Evolutionary conservation across 306 rosid genomes (phyloP), one percentile per base, ranked within the genome.

Genomic region (Cucumis melo): DNA sequence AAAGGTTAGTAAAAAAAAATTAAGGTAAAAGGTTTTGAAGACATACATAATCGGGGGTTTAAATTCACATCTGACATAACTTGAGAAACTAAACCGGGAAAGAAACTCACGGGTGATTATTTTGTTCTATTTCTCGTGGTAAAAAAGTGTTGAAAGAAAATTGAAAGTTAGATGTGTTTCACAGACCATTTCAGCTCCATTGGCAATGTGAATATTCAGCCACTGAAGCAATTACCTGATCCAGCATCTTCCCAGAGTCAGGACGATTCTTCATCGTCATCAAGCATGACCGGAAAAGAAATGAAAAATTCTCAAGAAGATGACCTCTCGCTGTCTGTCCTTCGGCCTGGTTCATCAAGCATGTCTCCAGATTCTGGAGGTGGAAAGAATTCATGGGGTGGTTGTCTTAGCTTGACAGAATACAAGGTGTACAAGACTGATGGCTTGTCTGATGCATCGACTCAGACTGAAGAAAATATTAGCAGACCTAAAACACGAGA

Each of bases 371-470:
- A 83, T 75, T 87, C 93, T 70, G 80, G 85, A 74, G 82, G 56
- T 6, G 91, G 87, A 65, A 89, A 89, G 75, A 81, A 70, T 81
- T 83, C 80, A 7, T 87, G 84, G 88, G 85, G 87, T 20, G 83
- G 86, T 83, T 86, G 88, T 66, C 81, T 87, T 78, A 87, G 92
- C 86, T 81, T 87, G 88, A 78, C 92, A 3, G 96, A 91, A 73
- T 86, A 88, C 85, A 91, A 93, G 81, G 81, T 89, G 84, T 78
- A 84, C 83, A 89, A 89, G 85, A 84, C 72, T 42, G 98, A 93
- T 60, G 92, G 97, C 41, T 82, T 77, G 42, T 89, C 93, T 27
- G 90, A 93, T 85, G 98, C 98, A 78, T 87, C 96, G 2, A 93
- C 98, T 21, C 98, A 93, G 83, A 93, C 98, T 10, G 97, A 93